A percentile compares a stretch with the other conserved stretches of the same genome.
phyloP scores from a whole-genome alignment of 2,329 filamentous ascomycete species.

The Paraphoma sp. region DNA sequence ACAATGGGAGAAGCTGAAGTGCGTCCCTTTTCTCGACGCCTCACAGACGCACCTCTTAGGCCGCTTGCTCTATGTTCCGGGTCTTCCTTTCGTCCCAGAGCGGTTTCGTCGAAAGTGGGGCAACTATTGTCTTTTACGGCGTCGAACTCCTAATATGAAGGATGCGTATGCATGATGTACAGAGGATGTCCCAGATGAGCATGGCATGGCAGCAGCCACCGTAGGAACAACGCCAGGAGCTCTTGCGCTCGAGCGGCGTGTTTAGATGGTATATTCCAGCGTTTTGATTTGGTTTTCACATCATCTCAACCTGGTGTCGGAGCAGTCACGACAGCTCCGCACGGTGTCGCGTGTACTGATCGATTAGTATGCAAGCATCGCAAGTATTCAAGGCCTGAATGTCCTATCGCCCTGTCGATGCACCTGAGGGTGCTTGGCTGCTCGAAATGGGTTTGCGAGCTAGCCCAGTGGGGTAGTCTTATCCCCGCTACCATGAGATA shows the following conservation, averaged over 20 bases:
- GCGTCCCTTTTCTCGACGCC: constrained; percentile 81
- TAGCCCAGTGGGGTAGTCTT: constrained; percentile 30
- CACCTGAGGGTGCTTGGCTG: constrained; percentile 5
- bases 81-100: constrained; percentile 71
- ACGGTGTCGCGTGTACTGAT: too few species aligned
- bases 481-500: constrained; percentile 18
- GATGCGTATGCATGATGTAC: neutral
- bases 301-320: too few species aligned
- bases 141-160: constrained; percentile 30
- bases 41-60: constrained; percentile 75
- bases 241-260: neutral
- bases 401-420: constrained; percentile 6
- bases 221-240: neutral
- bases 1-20: constrained; percentile 80
- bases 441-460: constrained; percentile 13
- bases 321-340: too few species aligned
- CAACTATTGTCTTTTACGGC: constrained; percentile 80
- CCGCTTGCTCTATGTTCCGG: constrained; percentile 82
- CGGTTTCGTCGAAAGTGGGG: constrained; percentile 81
- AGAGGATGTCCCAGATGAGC: neutral
- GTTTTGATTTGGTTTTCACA: too few species aligned
- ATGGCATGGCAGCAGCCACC: neutral
- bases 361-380: too few species aligned
- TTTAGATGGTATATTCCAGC: too few species aligned
- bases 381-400: neutral